Base-by-base conservation (phyloP, 2,329 filamentous ascomycete genomes). In the Venturia carpophila region DNA sequence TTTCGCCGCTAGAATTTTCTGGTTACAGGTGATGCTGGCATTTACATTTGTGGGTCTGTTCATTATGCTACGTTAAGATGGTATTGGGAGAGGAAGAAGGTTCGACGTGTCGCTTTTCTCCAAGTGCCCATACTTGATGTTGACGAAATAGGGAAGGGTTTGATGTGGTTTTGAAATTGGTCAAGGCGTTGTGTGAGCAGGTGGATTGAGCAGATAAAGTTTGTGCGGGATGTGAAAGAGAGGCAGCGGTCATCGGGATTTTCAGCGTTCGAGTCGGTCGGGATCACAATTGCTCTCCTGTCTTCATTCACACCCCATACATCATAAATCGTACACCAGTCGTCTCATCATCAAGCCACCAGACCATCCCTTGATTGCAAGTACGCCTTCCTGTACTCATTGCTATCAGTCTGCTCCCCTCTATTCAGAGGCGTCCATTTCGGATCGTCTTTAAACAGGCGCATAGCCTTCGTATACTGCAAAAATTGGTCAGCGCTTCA, bases 391-490 rank as follows among this genome's bases (percentile, higher is more conserved):
- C 94, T 85, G 75, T 87, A 89, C 63, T 82, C 78, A 77, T 97
- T 99, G 67, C 75, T 75, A 74, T 97, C 91, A 55, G 96, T 84
- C 61, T 93, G 89, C 5, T 80, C 77, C 7, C 84, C 85, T 65
- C 94, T 86, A 79, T 96, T 96, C 69, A 99, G 77, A 17, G 94
- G 90, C 43, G 92, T 97, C 94, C 94, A 99, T 79, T 97, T 97
- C 42, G 94, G 94, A 78, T 97, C 92, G 69, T 97, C 94, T 79
- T 97, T 92, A 84, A 97, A 99, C 63, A 99, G 82, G 66, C 94
- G 85, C 91, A 97, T 93, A 17, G 94, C 94, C 74, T 95, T 90
- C 69, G 96, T 91, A 73, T 93, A 97, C 92, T 97, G 70, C 60
- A 64, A 34, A 37, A 30, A 41, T 17, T 4, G 3, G 27, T 62